These are phyloP conservation scores for Skeletonema costatum DNA, from an alignment of 108 stramenopile species.

Conservation along the genomic window DNA sequence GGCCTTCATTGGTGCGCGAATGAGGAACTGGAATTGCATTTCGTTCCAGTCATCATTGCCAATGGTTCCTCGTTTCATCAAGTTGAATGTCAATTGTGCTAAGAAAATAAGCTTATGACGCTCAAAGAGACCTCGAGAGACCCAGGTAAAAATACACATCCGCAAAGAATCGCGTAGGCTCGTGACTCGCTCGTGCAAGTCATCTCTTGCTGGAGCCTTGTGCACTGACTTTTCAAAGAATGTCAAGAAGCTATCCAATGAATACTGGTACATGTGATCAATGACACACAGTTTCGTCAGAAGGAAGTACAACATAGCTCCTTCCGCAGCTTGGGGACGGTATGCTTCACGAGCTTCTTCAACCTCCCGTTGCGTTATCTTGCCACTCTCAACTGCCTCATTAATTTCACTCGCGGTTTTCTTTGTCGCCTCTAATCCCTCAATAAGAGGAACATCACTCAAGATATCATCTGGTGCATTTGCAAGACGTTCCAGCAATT, in stretches of 20 bases:
- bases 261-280: slow-evolving; percentile 96
- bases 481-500: slow-evolving; percentile 87
- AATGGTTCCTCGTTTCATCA: slow-evolving; percentile 88
- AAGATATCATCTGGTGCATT: slow-evolving; percentile 93
- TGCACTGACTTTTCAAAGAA: slow-evolving; percentile 88
- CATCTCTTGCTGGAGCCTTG: slow-evolving; percentile 63
- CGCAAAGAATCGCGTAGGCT: slow-evolving; percentile 81
- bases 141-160: slow-evolving; percentile 91
- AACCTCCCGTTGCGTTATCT: slow-evolving; percentile 79
- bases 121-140: slow-evolving; percentile 90
- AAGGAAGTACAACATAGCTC: slow-evolving; percentile 95
- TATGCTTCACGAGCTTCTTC: slow-evolving; percentile 85
- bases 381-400: slow-evolving; percentile 80
- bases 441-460: slow-evolving; percentile 89
- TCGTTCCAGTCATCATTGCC: slow-evolving; percentile 74
- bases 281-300: slow-evolving; percentile 86
- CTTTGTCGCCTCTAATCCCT: slow-evolving; percentile 92
- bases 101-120: slow-evolving; percentile 92
- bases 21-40: slow-evolving; percentile 83
- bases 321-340: slow-evolving; percentile 87
- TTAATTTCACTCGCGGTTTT: slow-evolving; percentile 82
- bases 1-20: slow-evolving; percentile 67
- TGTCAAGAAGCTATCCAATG: slow-evolving; percentile 84
- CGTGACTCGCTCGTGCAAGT: slow-evolving; percentile 62
- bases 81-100: slow-evolving; percentile 86